phyloP scores from a whole-genome alignment of 2,329 filamentous ascomycete genomes.

The Metarhizium guizhouense region DNA sequence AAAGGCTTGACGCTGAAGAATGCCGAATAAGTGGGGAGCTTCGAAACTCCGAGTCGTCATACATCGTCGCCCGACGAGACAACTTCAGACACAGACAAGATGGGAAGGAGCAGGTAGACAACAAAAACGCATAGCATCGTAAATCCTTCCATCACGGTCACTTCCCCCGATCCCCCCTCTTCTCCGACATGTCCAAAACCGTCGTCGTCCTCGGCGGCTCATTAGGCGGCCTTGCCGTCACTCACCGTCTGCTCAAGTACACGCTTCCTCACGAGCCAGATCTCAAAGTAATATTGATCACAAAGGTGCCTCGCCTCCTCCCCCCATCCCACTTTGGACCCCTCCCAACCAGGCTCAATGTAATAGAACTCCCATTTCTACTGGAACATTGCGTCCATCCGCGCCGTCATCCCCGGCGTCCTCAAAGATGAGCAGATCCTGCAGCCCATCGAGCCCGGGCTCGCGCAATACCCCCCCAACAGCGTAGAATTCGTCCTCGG shows the following conservation, averaged over 20 bases:
- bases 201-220: constrained; percentile 47
- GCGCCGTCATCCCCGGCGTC: constrained; percentile 42
- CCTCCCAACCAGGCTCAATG: neutral
- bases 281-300: constrained; percentile 45
- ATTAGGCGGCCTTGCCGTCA: constrained; percentile 42
- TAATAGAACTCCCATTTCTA: constrained; percentile 46
- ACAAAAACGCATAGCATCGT: neutral
- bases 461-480: constrained; percentile 39
- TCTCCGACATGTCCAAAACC: constrained; percentile 35
- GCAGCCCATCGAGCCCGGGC: constrained; percentile 38
- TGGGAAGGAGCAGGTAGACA: too few species aligned
- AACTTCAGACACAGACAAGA: too few species aligned
- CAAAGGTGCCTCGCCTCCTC: constrained; percentile 32
- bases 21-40: too few species aligned
- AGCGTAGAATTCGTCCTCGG: constrained; percentile 45
- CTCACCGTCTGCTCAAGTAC: constrained; percentile 47
- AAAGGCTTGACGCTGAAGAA: too few species aligned
- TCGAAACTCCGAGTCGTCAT: too few species aligned
- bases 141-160: neutral
- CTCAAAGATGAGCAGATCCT: constrained; percentile 41
- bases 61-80: too few species aligned
- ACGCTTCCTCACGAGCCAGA: constrained; percentile 33
- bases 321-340: constrained; percentile 6
- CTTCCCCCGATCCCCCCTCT: too few species aligned
- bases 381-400: constrained; percentile 49